These are phyloP conservation scores for Fusarium transvaalense DNA, from an alignment of 2,329 filamentous ascomycete species.

Conservation along the genomic window DNA sequence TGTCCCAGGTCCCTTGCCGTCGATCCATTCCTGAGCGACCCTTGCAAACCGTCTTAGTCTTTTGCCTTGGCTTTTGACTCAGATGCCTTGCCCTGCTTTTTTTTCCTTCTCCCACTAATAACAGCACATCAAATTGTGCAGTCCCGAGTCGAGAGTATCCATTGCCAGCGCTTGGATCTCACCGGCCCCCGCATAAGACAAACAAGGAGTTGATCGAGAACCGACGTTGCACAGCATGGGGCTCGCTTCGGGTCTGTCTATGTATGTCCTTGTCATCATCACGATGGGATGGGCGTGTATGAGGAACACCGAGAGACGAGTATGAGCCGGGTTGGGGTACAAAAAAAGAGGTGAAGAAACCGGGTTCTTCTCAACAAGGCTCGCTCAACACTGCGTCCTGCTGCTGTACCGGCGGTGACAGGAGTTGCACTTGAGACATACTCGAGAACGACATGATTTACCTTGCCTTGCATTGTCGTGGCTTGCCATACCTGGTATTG, in stretches of 20 bases:
- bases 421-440: constrained; percentile 18
- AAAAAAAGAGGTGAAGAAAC: not conserved
- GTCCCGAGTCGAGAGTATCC: constrained; percentile 9
- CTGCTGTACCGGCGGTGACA: constrained; percentile 20
- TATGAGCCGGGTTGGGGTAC: constrained; percentile 11
- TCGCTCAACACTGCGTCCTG: constrained; percentile 6
- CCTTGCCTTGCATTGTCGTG: constrained; percentile 3
- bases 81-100: constrained; percentile 23
- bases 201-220: constrained; percentile 25
- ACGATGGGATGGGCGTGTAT: constrained; percentile 21
- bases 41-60: constrained; percentile 17
- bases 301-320: constrained; percentile 1
- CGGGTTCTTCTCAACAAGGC: constrained; percentile 14
- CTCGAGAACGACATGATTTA: constrained; percentile 17
- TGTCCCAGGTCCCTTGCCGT: constrained; percentile 40
- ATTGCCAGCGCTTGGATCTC: constrained; percentile 31
- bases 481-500: not conserved
- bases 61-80: constrained; percentile 35
- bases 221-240: constrained; percentile 43
- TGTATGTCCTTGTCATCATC: constrained; percentile 15
- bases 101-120: constrained; percentile 1
- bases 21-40: constrained; percentile 37
- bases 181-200: constrained; percentile 33
- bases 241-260: constrained; percentile 3
- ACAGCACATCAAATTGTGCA: constrained; percentile 7